Base-by-base conservation (phyloP, 805 yeast genomes). In the Sugiyamaella smithiae region DNA sequence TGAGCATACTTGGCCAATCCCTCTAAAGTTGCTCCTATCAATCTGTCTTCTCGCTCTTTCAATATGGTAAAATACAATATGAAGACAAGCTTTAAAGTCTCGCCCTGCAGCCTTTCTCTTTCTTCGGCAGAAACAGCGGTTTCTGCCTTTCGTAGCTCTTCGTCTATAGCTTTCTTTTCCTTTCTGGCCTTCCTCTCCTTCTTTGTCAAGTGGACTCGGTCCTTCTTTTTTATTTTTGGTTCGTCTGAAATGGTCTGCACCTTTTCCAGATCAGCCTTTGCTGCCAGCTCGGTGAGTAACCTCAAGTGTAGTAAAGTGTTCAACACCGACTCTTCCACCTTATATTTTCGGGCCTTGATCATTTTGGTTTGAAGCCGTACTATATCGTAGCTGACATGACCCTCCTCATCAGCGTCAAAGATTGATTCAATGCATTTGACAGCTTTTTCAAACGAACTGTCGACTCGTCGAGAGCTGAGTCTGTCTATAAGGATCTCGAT, bases 1-100 rank as follows among this genome's bases (percentile, higher is more conserved):
- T 85, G 93, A 1, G 98, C 96, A 63, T 84, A 89, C 61, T 81
- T 80, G 1, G 97, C 86, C 49, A 93, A 69, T 2, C 98, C 98
- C 69, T 93, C 98, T 47, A 93, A 72, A 0, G 91, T 95, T 0
- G 91, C 76, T 5, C 95, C 96, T 73, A 88, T 81, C 46, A 93
- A 70, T 16, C 78, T 76, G 32, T 80, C 77, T 16, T 82, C 77
- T 40, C 80, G 75, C 14, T 75, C 76, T 63, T 78, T 84, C 54
- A 93, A 72, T 25, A 91, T 78, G 55, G 86, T 89, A 56, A 93
- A 70, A 63, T 93, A 93, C 17, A 88, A 67, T 0, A 84, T 75
- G 52, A 93, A 72, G 24, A 89, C 73, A 61, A 77, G 67, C 63
- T 87, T 88, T 52, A 93, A 72, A 4, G 89, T 83, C 57, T 88